Evolutionary conservation across 106 monocot species (phyloP), one percentile per base, ranked within the genome.

Genomic region (Platanthera guangdongensis): DNA sequence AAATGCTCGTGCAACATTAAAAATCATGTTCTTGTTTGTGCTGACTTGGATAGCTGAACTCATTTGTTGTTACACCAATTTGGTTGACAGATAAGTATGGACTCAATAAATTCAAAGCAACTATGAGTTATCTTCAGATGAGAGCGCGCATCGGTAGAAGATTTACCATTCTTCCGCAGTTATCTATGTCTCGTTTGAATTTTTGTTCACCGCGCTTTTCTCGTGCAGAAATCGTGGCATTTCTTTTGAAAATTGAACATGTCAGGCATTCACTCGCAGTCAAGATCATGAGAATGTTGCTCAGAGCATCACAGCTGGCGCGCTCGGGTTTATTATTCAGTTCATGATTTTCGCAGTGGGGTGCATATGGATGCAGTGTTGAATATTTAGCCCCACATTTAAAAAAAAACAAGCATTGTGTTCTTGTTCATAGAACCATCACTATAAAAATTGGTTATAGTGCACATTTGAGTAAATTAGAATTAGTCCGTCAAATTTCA

Each of bases 171-270:
- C 70, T 48, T 47, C 47, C 15, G 16, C 70, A 67, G 77, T 28
- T 49, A 49, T 39, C 8, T 15, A 53, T 30, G 15, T 48, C 50
- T 18, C 32, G 9, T 47, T 9, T 18, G 50, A 63, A 11, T 71
- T 76, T 51, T 12, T 39, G 25, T 30, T 57, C 6, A 50, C 47
- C 18, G 3, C 62, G 7, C 79, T 0, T 53, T 77, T 78, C 3
- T 77, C 52, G 76, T 75, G 12, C 87, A 96, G 96, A 87, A 72
- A 57, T 91, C 3, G 7, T 85, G 25, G 79, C 74, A n/a, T 68
- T 96, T 28, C 46, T 96, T 47, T 77, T 82, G n/a, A 79, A 82
- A 80, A 45, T 89, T 28, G 83, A 89, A 84, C 86, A 83, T 55
- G 7, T 87, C 4, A 79, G 83, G 53, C 69, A 53, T 54, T 73